Evolutionary conservation across 345 rosid species (phyloP).

Genomic region (Populus deltoides): DNA sequence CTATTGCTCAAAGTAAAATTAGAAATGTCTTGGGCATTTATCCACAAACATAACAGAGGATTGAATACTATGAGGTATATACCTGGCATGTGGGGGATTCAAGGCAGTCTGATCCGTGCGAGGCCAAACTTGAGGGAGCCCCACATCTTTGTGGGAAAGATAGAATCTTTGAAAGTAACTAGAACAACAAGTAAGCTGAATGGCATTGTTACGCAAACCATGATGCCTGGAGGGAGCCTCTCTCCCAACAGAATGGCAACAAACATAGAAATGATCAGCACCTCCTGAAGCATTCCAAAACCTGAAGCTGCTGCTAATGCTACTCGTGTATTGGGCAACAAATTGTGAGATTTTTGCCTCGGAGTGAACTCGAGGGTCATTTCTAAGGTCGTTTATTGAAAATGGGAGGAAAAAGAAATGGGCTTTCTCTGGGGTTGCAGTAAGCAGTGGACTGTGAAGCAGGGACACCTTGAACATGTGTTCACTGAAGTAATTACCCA

Average conservation of each 20-base stretch:
- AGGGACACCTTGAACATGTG: constrained; percentile 48
- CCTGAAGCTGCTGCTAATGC: constrained; percentile 20
- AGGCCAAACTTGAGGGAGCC: constrained; percentile 49
- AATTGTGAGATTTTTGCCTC: constrained; percentile 35
- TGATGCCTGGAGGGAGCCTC: constrained; percentile 32
- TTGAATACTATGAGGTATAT: background rate
- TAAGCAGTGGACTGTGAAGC: constrained; percentile 32
- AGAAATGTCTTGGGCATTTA: background rate
- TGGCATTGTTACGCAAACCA: constrained; percentile 30
- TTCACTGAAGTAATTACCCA: constrained; percentile 49
- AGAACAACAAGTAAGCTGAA: constrained; percentile 44
- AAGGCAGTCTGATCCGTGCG: constrained; percentile 21
- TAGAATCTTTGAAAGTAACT: constrained; percentile 43
- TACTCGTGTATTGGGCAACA: constrained; percentile 18
- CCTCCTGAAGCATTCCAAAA: constrained; percentile 46
- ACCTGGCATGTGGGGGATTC: constrained; percentile 40
- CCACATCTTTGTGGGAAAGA: constrained; percentile 40
- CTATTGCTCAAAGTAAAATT: background rate
- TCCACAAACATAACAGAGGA: background rate
- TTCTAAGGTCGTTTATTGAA: constrained; percentile 42
- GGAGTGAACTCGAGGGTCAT: constrained; percentile 37
- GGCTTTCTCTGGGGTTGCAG: constrained; percentile 29
- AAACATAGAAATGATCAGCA: constrained; percentile 43
- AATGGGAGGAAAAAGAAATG: constrained; percentile 44
- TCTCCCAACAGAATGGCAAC: constrained; percentile 43